phyloP scores from a whole-genome alignment of 2,329 filamentous ascomycete genomes.

The Boeremia lycopersici region DNA sequence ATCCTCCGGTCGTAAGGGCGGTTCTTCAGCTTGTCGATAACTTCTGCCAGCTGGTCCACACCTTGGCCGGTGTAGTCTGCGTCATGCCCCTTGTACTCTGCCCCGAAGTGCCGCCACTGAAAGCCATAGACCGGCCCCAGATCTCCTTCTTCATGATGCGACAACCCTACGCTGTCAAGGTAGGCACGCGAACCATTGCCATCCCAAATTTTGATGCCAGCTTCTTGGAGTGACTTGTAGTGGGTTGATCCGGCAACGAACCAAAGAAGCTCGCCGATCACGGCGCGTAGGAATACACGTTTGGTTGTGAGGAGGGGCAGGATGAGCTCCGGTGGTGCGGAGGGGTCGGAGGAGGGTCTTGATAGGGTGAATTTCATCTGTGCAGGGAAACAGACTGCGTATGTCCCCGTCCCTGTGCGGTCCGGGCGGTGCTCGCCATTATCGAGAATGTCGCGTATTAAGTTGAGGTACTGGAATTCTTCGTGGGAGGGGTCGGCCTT shows the following conservation, averaged over 20 bases:
- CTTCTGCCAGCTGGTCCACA: slow-evolving; percentile 88
- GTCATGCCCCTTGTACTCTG: slow-evolving; percentile 71
- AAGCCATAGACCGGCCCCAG: slow-evolving; percentile 97
- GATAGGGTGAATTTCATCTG: slow-evolving; percentile 88
- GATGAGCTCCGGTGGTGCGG: slow-evolving; percentile 61
- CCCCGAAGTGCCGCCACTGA: slow-evolving; percentile 98
- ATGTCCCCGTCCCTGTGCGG: slow-evolving; percentile 90
- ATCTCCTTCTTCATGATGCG: slow-evolving; percentile 83
- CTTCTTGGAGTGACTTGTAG: slow-evolving; percentile 73
- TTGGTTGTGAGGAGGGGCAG: slow-evolving; percentile 97
- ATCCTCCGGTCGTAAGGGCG: slow-evolving; percentile 90
- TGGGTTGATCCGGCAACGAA: slow-evolving; percentile 88
- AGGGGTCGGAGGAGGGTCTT: slow-evolving; percentile 52
- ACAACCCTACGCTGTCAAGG: slow-evolving; percentile 82
- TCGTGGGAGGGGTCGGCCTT: slow-evolving; percentile 63
- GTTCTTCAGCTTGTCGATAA: slow-evolving; percentile 82
- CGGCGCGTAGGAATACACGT: slow-evolving; percentile 88
- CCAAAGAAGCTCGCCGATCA: slow-evolving; percentile 93
- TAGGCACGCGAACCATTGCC: slow-evolving; percentile 91
- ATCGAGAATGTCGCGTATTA: slow-evolving; percentile 83
- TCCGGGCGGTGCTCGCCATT: slow-evolving; percentile 89
- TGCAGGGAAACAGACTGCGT: slow-evolving; percentile 83
- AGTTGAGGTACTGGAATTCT: slow-evolving; percentile 90
- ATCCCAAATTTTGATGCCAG: slow-evolving; percentile 97
- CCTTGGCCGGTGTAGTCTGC: slow-evolving; percentile 87